Base-by-base conservation (phyloP, 192 early-diverging fungal species). In the Phycomyces nitens region DNA sequence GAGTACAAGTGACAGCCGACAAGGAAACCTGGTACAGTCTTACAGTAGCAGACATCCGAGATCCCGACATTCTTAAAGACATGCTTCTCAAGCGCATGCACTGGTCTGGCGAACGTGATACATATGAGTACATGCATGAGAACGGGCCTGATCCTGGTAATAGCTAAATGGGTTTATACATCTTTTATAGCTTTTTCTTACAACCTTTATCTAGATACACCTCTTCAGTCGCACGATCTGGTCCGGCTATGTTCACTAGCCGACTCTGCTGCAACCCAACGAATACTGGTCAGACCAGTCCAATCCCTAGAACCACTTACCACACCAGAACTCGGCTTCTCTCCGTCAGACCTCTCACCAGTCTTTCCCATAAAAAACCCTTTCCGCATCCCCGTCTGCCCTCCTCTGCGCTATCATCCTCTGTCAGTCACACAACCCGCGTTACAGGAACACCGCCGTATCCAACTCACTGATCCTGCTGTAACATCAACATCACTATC, bases 11-110 rank as follows among this genome's bases (percentile, higher is more conserved):
- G 27, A 69, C 73, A 51, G 43, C 40, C 27, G 67, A 75, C 62
- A 61, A 56, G 16, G 73, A 75, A n/a, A 64, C 50, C 5, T 75
- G 73, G 73, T 70, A 69, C 38, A 69, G 67, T 50, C 55, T 75
- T 18, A 66, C 65, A 26, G 73, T 70, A 14, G 52, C 62, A 21
- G 58, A 69, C 2, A 53, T 69, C 18, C 21, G 40, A n/a, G 59
- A 69, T 47, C 24, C 62, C 14, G 23, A 60, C 8, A 27, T 34
- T 12, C 24, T 70, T 8, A 69, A 70, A 53, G 50, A 68, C 40
- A 47, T 22, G 2, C 65, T 75, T 27, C 52, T 75, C 22, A 64
- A 65, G 39, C 40, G 59, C 26, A 58, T 75, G 63, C 40, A 60
- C 42, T 54, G 65, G 34, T 21, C 53, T 24, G 58, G 59, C 16